Conservation (phyloP, 2,329 filamentous ascomycete genomes). For the Tolypocladium pustulatum region DNA sequence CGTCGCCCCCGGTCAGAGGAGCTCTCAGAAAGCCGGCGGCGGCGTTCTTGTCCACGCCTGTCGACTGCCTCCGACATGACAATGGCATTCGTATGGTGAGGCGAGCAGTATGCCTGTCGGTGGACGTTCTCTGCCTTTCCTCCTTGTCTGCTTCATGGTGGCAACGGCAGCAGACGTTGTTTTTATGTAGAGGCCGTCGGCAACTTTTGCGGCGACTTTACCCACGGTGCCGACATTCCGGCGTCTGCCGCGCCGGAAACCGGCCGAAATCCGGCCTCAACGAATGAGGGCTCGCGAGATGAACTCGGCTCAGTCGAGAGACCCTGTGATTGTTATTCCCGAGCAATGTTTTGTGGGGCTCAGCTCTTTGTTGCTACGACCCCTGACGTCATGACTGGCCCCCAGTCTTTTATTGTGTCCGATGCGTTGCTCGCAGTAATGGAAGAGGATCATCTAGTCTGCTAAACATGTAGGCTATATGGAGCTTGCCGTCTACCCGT, state of each 20-base stretch:
- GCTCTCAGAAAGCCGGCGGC: background rate
- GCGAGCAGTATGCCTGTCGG: background rate
- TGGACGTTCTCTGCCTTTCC: background rate
- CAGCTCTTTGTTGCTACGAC: background rate
- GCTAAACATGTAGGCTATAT: no score
- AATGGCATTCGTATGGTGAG: background rate
- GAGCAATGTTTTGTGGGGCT: background rate
- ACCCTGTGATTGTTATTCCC: background rate
- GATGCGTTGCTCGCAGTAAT: no score
- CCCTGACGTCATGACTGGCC: background rate
- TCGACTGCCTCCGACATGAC: background rate
- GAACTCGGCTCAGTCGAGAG: background rate
- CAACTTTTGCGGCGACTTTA: background rate
- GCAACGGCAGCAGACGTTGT: background rate
- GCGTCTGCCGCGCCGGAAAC: background rate
- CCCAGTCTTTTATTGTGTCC: no score
- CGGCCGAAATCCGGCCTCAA: no score
- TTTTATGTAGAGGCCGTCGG: background rate
- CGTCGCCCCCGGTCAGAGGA: background rate
- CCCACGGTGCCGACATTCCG: background rate
- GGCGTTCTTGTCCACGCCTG: background rate
- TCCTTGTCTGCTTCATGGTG: background rate
- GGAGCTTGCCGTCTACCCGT: no score
- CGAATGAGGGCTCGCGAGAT: background rate
- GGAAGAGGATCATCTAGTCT: no score